Evolutionary conservation across 2,329 filamentous ascomycete genomes (phyloP).

Genomic region (Ophiocordyceps robertsii): DNA sequence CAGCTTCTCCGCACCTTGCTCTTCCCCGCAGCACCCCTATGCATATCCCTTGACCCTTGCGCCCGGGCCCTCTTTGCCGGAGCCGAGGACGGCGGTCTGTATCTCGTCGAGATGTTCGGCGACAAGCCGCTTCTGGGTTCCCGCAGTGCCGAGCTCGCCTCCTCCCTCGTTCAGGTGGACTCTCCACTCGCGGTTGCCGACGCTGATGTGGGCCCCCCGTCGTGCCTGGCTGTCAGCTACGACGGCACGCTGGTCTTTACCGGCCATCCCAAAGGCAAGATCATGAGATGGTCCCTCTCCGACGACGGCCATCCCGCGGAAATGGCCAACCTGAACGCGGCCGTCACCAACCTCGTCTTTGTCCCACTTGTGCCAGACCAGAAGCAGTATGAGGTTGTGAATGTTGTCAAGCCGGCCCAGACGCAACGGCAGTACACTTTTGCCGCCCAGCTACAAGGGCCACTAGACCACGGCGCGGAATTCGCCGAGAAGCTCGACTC

Average conservation of each 20-base stretch:
- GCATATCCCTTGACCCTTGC: constrained; percentile 65
- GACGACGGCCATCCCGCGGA: constrained; percentile 54
- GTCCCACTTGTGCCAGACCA: constrained; percentile 41
- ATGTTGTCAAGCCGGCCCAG: constrained; percentile 70
- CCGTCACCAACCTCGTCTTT: constrained; percentile 72
- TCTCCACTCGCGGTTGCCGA: constrained; percentile 43
- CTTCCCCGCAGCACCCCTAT: constrained; percentile 59
- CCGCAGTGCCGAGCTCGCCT: constrained; percentile 36
- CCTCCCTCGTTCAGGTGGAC: constrained; percentile 42
- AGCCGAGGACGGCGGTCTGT: constrained; percentile 68
- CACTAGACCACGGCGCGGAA: constrained; percentile 23
- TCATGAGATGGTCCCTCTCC: constrained; percentile 69
- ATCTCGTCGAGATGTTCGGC: constrained; percentile 60
- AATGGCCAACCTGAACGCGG: constrained; percentile 60
- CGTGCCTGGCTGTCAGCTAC: constrained; percentile 62
- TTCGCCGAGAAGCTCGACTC: constrained; percentile 31
- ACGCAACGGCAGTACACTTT: constrained; percentile 52
- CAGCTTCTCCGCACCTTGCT: constrained; percentile 69
- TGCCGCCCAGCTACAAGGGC: constrained; percentile 45
- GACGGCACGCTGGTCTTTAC: constrained; percentile 71
- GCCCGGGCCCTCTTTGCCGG: constrained; percentile 72
- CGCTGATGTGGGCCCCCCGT: constrained; percentile 48
- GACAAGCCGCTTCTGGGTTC: constrained; percentile 41
- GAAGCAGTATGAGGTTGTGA: constrained; percentile 34
- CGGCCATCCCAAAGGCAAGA: constrained; percentile 67